These are phyloP conservation scores for Cubamyces sp. DNA, from an alignment of 768 basidiomycete genomes.

Conservation along the genomic window DNA sequence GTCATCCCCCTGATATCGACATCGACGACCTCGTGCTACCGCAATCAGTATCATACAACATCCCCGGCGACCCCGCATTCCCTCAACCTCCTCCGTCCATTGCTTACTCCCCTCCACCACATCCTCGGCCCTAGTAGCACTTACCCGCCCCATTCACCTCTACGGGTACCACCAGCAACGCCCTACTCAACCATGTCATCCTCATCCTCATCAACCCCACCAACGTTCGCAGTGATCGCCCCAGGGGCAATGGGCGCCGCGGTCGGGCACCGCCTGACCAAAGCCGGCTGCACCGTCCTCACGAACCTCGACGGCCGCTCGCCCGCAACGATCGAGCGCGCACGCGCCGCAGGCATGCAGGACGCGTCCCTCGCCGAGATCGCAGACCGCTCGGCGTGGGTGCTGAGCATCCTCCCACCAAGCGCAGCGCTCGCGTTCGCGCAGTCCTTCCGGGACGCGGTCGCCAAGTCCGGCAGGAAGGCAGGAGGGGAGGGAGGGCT, in stretches of 20 bases:
- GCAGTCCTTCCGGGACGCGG: constrained; percentile 41
- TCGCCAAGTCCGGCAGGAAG: constrained; percentile 5
- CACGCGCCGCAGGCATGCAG: constrained; percentile 54
- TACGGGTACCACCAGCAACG: not conserved
- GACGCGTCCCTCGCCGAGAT: constrained; percentile 45
- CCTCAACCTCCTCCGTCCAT: too few relatives aligned
- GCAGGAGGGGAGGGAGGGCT: constrained; percentile 19
- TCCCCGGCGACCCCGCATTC: too few relatives aligned
- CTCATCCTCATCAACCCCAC: constrained; percentile 6
- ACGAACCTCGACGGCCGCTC: constrained; percentile 60
- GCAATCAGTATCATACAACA: too few relatives aligned
- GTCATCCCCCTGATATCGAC: too few relatives aligned
- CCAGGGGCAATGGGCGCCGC: constrained; percentile 65
- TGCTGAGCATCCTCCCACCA: constrained; percentile 64
- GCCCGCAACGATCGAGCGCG: constrained; percentile 51
- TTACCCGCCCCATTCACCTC: not conserved
- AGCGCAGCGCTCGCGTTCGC: constrained; percentile 53
- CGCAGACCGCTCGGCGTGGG: constrained; percentile 42
- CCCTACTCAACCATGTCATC: constrained; percentile 8
- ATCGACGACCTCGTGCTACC: too few relatives aligned
- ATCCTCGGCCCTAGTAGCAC: not conserved
- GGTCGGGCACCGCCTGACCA: constrained; percentile 51
- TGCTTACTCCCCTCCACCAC: too few relatives aligned
- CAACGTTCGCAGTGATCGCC: constrained; percentile 50
- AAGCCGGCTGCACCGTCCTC: constrained; percentile 55